Evolutionary conservation across 352 stramenopile species (phyloP).

Genomic region (Phytophthora idaei): DNA sequence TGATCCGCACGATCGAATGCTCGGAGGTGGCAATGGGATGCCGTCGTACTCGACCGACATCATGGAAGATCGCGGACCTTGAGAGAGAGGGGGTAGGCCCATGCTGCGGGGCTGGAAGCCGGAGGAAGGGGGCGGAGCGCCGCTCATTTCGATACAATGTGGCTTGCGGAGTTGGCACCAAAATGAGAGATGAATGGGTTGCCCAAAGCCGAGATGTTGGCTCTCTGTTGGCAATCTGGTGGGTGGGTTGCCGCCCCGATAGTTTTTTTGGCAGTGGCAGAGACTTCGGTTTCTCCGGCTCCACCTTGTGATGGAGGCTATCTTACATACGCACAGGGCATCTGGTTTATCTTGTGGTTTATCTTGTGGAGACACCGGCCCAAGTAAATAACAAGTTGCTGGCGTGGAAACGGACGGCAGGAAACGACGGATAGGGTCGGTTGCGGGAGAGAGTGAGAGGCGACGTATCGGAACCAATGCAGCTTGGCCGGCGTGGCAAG

Average conservation of each 20-base stretch:
- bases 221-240: constrained; percentile 9
- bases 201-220: neutral
- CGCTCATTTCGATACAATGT: constrained; percentile 24
- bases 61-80: constrained; percentile 46
- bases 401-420: constrained; percentile 16
- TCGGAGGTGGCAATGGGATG: constrained; percentile 62
- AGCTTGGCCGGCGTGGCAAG: neutral
- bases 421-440: constrained; percentile 11
- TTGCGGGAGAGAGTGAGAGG: constrained; percentile 23
- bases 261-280: constrained; percentile 28
- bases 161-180: constrained; percentile 26
- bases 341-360: constrained; percentile 24
- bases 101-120: constrained; percentile 28
- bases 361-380: constrained; percentile 9
- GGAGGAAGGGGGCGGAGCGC: constrained; percentile 33
- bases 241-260: constrained; percentile 4
- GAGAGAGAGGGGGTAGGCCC: constrained; percentile 38
- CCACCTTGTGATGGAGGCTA: constrained; percentile 11
- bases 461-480: neutral
- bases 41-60: constrained; percentile 71
- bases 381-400: constrained; percentile 2
- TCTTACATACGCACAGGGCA: constrained; percentile 17
- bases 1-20: constrained; percentile 76
- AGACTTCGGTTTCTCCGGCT: constrained; percentile 32
- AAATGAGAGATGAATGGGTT: constrained; percentile 39